Evolutionary conservation across 1,284 basidiomycete genomes (phyloP), one percentile per base, ranked within the genome.

Genomic region (Malassezia obtusa): DNA sequence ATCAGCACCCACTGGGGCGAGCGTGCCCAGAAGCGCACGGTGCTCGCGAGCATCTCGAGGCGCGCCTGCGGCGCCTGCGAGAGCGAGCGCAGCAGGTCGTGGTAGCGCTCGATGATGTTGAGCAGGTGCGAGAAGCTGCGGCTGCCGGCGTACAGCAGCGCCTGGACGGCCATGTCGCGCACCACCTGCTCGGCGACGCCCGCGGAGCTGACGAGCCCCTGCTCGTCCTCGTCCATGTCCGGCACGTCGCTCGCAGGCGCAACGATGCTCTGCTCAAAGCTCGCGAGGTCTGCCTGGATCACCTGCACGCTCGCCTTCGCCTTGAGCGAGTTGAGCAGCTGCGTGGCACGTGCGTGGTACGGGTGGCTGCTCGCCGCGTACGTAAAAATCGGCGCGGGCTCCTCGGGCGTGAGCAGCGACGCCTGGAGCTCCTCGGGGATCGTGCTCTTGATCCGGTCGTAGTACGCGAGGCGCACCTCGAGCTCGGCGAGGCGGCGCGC

Each of bases 41-140:
- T 60, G 84, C 84, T 31, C 76, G 78, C 64, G 84, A 86, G 32
- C 83, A 83, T 58, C 82, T 59, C 55, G 52, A 67, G 19, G 2
- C 78, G 73, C 41, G 77, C 76, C 3, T 67, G 82, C 0, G 77
- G 64, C 54, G 78, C 80, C 1, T 81, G 77, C 14, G 77, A 81
- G 38, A 96, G 77, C 48, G 80, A 80, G 17, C 89, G 85, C 8
- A 98, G 79, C 0, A 96, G 78, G 11, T 83, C 81, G n/a, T 96
- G 83, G 75, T 98, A 98, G 31, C 76, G 84, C 75, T 99, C 94
- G 58, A 96, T 89, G 7, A 91, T 90, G 74, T 98, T 98, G 60
- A 98, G 82, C 68, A 96, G 85, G 75, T 99, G 94, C 0, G 91
- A 96, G 78, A 99, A 96, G 2, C 90, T 95, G 17, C 92, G 84